Evolutionary conservation across 768 basidiomycete species (phyloP), one percentile per base, ranked within the genome.

Genomic region (Krasilnikovozyma curviuscula): DNA sequence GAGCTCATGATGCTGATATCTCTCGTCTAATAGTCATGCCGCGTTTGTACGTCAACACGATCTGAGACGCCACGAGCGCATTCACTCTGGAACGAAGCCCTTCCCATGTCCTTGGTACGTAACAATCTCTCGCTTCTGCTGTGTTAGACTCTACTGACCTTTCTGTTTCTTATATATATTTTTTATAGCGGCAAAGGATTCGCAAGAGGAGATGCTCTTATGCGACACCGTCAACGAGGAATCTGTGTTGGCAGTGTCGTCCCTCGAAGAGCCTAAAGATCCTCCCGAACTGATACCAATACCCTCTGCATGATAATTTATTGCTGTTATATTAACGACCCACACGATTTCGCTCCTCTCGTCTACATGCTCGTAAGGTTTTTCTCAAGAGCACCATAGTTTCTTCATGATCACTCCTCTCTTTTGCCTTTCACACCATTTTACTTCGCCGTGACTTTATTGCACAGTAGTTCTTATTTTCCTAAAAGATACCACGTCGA

Each of bases 21-120:
- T 16, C 31, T 14, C 13, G 30, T 41, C 43, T 28, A 7, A 14
- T 46, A 66, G 66, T 56, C 54, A 60, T 32, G 63, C 66, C 3
- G 61, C 67, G 0, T 69, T 69, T 47, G 68, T 69, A 3, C 62
- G 68, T 9, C 63, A 67, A 48, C 67, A 69, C 49, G 68, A 69
- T 48, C 51, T 68, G 28, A 57, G 63, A 5, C 54, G 68, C 21
- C 68, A 69, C 54, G 63, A 63, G 49, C 57, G 63, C 29, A 68
- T 67, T 13, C 68, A 69, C 52, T 60, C 59, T 1, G 66, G 65
- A 4, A 62, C 62, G 23, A 68, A 68, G 53, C 63, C 66, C 1
- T 67, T 66, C 61, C 61, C 60, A 5, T 69, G 68, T 46, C 59
- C 60, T 31, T 69, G 68, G 68, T 69, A 23, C 44, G 64, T 63